phyloP scores from a whole-genome alignment of 805 yeast species.

The Metschnikowia picachoensis region DNA sequence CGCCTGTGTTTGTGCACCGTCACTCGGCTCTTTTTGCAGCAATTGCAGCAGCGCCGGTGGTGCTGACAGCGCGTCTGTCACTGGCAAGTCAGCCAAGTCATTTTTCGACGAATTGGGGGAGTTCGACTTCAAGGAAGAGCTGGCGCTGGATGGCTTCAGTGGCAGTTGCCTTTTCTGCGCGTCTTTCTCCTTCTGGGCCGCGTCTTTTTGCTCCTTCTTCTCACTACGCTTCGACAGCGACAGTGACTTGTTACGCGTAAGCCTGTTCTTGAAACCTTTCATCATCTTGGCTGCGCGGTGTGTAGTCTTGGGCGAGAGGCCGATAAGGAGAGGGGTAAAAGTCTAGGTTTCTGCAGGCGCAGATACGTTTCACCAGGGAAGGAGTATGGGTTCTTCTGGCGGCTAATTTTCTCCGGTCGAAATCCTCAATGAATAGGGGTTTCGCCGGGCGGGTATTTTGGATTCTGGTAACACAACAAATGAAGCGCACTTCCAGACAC shows the following conservation, averaged over 20 bases:
- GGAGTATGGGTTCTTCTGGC: too few relatives aligned
- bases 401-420: too few relatives aligned
- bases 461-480: too few relatives aligned
- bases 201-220: slow-evolving; percentile 37
- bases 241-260: slow-evolving; percentile 39
- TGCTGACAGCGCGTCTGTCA: neutral
- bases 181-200: slow-evolving; percentile 26
- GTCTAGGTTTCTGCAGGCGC: too few relatives aligned
- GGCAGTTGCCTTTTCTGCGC: slow-evolving; percentile 7
- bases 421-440: too few relatives aligned
- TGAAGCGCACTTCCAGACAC: too few relatives aligned
- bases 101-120: slow-evolving; percentile 35
- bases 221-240: slow-evolving; percentile 27
- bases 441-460: too few relatives aligned
- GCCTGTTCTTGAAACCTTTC: slow-evolving; percentile 67
- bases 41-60: neutral
- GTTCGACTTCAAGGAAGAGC: slow-evolving; percentile 25
- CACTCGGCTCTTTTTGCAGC: neutral
- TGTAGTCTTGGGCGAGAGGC: too few relatives aligned
- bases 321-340: too few relatives aligned
- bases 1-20: neutral
- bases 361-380: too few relatives aligned
- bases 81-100: slow-evolving; percentile 6
- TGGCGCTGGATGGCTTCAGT: slow-evolving; percentile 17
- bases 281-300: slow-evolving; percentile 48